Base-by-base conservation (phyloP, 2,329 filamentous ascomycete genomes). In the Fusarium clavum region DNA sequence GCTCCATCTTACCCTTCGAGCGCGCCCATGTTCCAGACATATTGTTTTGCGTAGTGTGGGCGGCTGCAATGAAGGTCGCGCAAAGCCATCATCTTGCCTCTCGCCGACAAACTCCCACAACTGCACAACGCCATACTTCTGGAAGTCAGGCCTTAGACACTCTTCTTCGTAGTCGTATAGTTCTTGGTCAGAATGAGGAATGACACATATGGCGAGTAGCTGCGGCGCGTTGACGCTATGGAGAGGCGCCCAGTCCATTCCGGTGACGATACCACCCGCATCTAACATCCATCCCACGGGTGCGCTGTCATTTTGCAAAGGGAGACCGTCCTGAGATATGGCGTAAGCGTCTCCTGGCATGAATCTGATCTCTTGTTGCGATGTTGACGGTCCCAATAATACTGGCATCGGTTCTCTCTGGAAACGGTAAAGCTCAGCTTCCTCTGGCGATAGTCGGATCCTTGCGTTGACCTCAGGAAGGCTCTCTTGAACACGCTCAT, bases 281-380 rank as follows among this genome's bases (percentile, higher is more conserved):
- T 90, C 84, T 16, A 90, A 72, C 68, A 88, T 78, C 85, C 85
- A 88, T 6, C 85, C 86, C 77, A 68, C 80, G 68, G 71, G 73
- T 29, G 67, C 52, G 9, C 61, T 51, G 3, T 70, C 54, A n/a
- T 78, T 72, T 12, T 74, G 63, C 22, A 78, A 67, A 1, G 78
- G 76, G 11, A 81, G 48, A 0, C 79, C 79, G 0, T 71, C 69
- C 10, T 79, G 73, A 4, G 75, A 75, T 25, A 80, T 45, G 0
- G 75, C 32, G 59, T 72, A 64, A 16, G 72, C 64, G 8, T 76
- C 73, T 3, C 76, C 76, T 0, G 77, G 73, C 2, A 68, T 63
- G 48, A 82, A 76, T 7, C 55, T 58, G 12, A 78, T 41, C 32
- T 81, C 79, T 40, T 73, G 64, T 59, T 79, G 79, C 2, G 72